These are phyloP conservation scores for Dendrocalamus sinicus DNA, from an alignment of 176 grass and related monocot species.

Conservation along the genomic window DNA sequence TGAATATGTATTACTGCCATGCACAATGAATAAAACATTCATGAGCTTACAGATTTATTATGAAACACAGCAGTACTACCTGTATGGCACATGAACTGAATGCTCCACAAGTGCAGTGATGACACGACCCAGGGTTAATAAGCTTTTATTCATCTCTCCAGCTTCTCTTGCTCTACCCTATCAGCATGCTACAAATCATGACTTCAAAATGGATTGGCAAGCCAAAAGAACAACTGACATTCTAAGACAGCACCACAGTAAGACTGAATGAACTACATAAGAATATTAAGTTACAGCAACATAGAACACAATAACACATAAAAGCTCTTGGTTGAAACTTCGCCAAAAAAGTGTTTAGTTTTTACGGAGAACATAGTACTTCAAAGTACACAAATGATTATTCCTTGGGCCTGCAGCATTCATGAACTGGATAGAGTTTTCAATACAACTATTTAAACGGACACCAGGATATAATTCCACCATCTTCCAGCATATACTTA, in stretches of 20 bases:
- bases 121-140: constrained; percentile 90
- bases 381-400: constrained; percentile 1
- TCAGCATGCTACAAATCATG: constrained; percentile 49
- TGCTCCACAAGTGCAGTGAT: constrained; percentile 86
- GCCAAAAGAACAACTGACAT: constrained; percentile 29
- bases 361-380: neutral
- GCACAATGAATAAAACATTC: neutral
- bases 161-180: constrained; percentile 91
- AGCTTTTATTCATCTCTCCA: constrained; percentile 90
- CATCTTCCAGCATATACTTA: constrained; percentile 31
- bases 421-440: constrained; percentile 11
- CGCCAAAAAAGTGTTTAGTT: neutral
- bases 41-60: constrained; percentile 1
- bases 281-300: constrained; percentile 16
- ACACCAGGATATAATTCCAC: constrained; percentile 28
- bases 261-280: constrained; percentile 24
- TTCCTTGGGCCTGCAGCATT: neutral
- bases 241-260: constrained; percentile 1
- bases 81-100: constrained; percentile 85
- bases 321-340: constrained; percentile 13
- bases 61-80: constrained; percentile 52
- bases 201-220: constrained; percentile 41
- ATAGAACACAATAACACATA: neutral
- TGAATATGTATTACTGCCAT: constrained; percentile 27
- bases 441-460: constrained; percentile 10